A percentile compares a stretch with the other conserved stretches of the same genome.
These are phyloP conservation scores for Lanmaoa rubissima DNA, from an alignment of 768 basidiomycete genomes.

Conservation along the genomic window DNA sequence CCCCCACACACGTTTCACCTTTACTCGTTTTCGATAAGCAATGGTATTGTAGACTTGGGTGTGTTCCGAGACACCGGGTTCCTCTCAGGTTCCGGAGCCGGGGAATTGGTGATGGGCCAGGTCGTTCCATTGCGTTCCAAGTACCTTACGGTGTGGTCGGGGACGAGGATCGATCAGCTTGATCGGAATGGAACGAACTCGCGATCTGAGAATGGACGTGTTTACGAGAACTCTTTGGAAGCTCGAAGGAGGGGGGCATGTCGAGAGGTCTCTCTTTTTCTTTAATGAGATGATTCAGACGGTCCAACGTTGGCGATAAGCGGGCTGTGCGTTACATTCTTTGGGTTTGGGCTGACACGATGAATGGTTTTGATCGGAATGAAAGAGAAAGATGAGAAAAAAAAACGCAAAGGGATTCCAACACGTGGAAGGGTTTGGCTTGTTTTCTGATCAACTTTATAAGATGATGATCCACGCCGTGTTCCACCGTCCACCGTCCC, in stretches of 20 bases:
- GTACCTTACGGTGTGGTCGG: neutral
- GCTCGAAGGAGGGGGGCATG: neutral
- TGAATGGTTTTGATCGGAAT: neutral
- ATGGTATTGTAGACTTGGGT: too few species aligned
- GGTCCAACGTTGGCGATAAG: neutral
- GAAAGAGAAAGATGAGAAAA: neutral
- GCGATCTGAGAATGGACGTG: neutral
- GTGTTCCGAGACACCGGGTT: neutral
- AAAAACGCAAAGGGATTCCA: neutral
- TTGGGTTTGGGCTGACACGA: neutral
- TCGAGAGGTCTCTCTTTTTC: neutral
- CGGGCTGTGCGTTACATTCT: neutral
- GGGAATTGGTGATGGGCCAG: neutral
- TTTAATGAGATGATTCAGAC: neutral
- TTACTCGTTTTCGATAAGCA: too few species aligned
- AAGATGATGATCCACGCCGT: constrained; percentile 15
- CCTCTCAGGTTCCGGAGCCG: neutral
- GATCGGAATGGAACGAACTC: neutral
- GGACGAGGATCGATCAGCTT: neutral
- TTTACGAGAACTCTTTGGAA: neutral
- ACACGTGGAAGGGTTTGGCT: constrained; percentile 27
- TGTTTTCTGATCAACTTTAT: constrained; percentile 25
- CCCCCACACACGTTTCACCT: too few species aligned
- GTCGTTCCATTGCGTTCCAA: neutral
- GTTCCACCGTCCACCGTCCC: neutral